phyloP scores from a whole-genome alignment of 257 asterid species.

The Anisodus tanguticus region DNA sequence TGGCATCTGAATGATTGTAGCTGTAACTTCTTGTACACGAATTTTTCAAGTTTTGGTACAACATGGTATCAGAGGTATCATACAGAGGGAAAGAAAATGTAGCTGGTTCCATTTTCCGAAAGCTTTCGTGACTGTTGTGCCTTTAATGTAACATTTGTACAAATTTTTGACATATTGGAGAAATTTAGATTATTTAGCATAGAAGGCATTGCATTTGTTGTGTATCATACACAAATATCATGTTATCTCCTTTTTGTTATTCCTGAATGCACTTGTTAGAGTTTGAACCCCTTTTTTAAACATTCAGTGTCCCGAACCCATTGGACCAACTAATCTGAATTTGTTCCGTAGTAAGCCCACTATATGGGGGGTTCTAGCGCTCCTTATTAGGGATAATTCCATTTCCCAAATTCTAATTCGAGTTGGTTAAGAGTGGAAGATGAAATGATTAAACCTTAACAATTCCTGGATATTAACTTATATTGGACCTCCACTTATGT shows the following conservation, averaged over 20 bases:
- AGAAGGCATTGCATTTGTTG: constrained; percentile 1
- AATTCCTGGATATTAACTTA: too few species aligned
- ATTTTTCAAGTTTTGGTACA: not conserved
- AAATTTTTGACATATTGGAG: not conserved
- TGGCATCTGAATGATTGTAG: constrained; percentile 14
- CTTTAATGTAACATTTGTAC: constrained; percentile 8
- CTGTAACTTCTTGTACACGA: constrained; percentile 11
- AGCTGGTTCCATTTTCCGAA: not conserved
- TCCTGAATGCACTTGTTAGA: constrained; percentile 23
- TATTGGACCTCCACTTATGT: not conserved
- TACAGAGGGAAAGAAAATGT: not conserved
- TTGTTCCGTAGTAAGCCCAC: not conserved
- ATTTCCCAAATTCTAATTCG: not conserved
- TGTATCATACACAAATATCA: not conserved
- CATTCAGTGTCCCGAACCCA: not conserved
- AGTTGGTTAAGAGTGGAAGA: not conserved
- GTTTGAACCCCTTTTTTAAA: not conserved
- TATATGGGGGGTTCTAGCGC: not conserved
- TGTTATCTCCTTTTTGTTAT: not conserved
- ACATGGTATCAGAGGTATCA: not conserved
- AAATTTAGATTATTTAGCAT: constrained; percentile 17
- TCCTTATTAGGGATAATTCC: not conserved
- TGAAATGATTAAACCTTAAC: not conserved
- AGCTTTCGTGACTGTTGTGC: constrained; percentile 5
- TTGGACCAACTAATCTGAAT: not conserved